These are phyloP conservation scores for Candida broadrunensis DNA, from an alignment of 805 yeast genomes.

Conservation along the genomic window DNA sequence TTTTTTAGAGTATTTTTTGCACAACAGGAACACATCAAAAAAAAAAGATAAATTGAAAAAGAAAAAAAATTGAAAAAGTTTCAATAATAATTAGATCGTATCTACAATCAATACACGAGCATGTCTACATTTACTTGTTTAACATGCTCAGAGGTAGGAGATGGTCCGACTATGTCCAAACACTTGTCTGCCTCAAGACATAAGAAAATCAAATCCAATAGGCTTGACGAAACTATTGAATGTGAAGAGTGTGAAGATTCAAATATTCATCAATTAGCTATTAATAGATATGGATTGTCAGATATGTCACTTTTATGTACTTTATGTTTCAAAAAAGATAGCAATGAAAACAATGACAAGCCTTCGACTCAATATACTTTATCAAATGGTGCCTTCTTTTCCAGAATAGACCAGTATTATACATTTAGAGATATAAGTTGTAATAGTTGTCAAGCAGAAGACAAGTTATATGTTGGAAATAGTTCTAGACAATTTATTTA, in stretches of 20 bases:
- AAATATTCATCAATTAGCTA: constrained; percentile 51
- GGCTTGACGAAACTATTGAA: constrained; percentile 39
- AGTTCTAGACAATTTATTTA: constrained; percentile 21
- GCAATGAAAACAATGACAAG: constrained; percentile 21
- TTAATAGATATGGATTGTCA: constrained; percentile 52
- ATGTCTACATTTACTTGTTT: constrained; percentile 33
- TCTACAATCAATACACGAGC: too few relatives aligned
- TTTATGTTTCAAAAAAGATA: constrained; percentile 39
- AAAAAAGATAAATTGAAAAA: too few relatives aligned
- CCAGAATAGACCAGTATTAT: constrained; percentile 44
- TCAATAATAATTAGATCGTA: too few relatives aligned
- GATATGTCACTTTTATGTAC: constrained; percentile 52
- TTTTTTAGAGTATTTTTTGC: too few relatives aligned
- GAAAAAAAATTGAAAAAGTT: too few relatives aligned
- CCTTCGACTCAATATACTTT: constrained; percentile 51
- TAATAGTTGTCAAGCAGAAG: constrained; percentile 40
- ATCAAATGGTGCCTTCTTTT: constrained; percentile 54
- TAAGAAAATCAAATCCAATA: constrained; percentile 37
- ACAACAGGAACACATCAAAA: too few relatives aligned
- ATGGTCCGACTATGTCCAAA: constrained; percentile 42
- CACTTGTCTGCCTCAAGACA: constrained; percentile 55
- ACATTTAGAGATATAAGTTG: constrained; percentile 53
- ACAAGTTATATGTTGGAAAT: constrained; percentile 35
- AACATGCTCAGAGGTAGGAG: constrained; percentile 42
- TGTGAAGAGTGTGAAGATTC: constrained; percentile 57